Evolutionary conservation across 371 early-diverging fungal species (phyloP).

Genomic region (Mucor sp.): DNA sequence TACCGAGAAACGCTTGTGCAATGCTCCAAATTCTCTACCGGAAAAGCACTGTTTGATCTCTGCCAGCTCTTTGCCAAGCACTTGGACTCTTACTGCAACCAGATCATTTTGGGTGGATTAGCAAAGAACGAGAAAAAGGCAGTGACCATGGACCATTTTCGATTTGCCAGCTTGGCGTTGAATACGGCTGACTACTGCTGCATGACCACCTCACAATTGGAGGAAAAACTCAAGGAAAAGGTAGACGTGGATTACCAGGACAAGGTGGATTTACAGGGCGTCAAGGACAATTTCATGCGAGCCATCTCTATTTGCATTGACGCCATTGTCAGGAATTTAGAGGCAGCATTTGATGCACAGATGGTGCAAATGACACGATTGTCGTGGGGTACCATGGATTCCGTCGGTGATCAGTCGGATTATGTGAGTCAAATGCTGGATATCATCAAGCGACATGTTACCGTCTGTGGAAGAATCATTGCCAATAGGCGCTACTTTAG

Average conservation of each 20-base stretch:
- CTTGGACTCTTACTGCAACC: slow-evolving; percentile 72
- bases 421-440: slow-evolving; percentile 75
- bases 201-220: slow-evolving; percentile 81
- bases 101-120: slow-evolving; percentile 67
- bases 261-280: slow-evolving; percentile 67
- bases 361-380: slow-evolving; percentile 70
- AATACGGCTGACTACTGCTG: slow-evolving; percentile 96
- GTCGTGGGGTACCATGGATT: slow-evolving; percentile 79
- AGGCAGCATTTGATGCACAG: slow-evolving; percentile 65
- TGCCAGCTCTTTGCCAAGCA: slow-evolving; percentile 77
- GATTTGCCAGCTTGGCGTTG: slow-evolving; percentile 73
- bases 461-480: slow-evolving; percentile 60
- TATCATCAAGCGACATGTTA: slow-evolving; percentile 51
- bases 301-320: slow-evolving; percentile 62
- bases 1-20: slow-evolving; percentile 87
- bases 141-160: slow-evolving; percentile 59
- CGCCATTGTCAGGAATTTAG: slow-evolving; percentile 67
- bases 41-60: slow-evolving; percentile 81
- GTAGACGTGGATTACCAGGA: slow-evolving; percentile 68
- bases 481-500: slow-evolving; percentile 77
- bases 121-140: slow-evolving; percentile 72
- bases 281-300: slow-evolving; percentile 77
- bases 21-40: slow-evolving; percentile 82
- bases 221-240: slow-evolving; percentile 82
- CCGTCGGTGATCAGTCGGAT: slow-evolving; percentile 93